Base-by-base conservation (phyloP, 2,329 filamentous ascomycete species). In the Coccinonectria pachysandricola region DNA sequence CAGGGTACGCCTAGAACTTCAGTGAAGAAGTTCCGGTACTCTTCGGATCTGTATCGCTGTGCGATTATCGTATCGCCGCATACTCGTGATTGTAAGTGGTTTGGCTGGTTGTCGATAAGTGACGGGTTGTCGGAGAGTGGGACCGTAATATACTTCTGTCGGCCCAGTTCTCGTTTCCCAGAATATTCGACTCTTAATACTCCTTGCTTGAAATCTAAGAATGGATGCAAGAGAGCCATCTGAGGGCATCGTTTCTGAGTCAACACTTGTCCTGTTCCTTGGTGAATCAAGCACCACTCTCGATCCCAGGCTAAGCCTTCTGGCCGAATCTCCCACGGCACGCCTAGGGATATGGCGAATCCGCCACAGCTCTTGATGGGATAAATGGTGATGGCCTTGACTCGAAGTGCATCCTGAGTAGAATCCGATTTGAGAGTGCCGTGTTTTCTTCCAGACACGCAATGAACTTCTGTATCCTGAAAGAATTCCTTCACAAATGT, bases 351-450 rank as follows among this genome's bases (percentile, higher is more conserved):
- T 15, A 96, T 64, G 18, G 62, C 61, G 50, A 80, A 93, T 1
- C 82, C 82, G 10, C 76, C 82, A 45, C 91, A 96, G 49, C 86
- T 94, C 54, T 98, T 98, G 48, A 98, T 87, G 0, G 91, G 91
- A 46, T 86, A 98, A 1, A 96, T 71, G 1, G 66, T 74, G 10
- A 87, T 67, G 27, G 63, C 64, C 35, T 79, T 71, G n/a, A 85
- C 63, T 28, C 33, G 39, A 6, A 57, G 31, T 12, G 23, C 3
- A 4, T 12, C 6, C 19, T 18, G 1, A 26, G 8, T n/a, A n/a
- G n/a, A n/a, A n/a, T n/a, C n/a, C n/a, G n/a, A n/a, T n/a, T n/a
- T n/a, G n/a, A n/a, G n/a, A n/a, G n/a, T n/a, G n/a, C n/a, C n/a
- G n/a, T n/a, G n/a, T n/a, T n/a, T n/a, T n/a, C n/a, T n/a, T n/a